Evolutionary conservation across 2,329 filamentous ascomycete genomes (phyloP), one percentile per base, ranked within the genome.

Genomic region (Fusarium compactum): DNA sequence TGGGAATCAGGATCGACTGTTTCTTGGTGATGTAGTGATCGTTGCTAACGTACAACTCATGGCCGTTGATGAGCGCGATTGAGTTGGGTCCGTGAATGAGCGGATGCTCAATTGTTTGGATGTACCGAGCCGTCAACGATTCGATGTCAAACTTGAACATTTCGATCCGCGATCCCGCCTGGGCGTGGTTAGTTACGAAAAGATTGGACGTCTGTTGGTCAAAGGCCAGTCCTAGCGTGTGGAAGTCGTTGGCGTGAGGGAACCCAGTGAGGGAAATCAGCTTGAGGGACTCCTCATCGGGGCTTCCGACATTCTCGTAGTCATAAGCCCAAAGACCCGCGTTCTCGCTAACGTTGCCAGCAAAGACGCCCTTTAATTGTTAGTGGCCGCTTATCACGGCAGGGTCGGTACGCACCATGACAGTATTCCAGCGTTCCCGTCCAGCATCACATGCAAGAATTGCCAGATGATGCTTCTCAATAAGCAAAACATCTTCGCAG

Each of bases 41-140:
- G 47, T 83, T 84, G 5, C 81, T 83, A 22, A 84, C 77, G 54
- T 80, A 81, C 22, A 84, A 70, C 59, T 83, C 81, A 5, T 78
- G 71, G 10, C 61, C 66, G 58, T 75, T 79, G 30, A 81, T 61
- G 2, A 81, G 57, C 4, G 74, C 73, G 16, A 84, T 79, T 10
- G 81, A 74, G 62, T 84, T 84, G 6, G 82, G 82, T 0, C 59
- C 76, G 45, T 75, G 76, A 15, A 84, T 70, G 8, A 83, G 76
- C 1, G 79, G 77, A 50, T 84, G 80, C 51, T 73, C 69, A 56
- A 84, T 75, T 0, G 80, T 80, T 40, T 76, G 77, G 4, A 77
- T 41, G 58, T 83, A 79, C 7, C 68, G 80, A 2, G 81, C 82
- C 2, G 75, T 78, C 29, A 78, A 62, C 1, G 69, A 64, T 14